A percentile compares a stretch with the other conserved stretches of the same genome.
Evolutionary conservation across 306 rosid species (phyloP).

Genomic region (Lagenaria siceraria): DNA sequence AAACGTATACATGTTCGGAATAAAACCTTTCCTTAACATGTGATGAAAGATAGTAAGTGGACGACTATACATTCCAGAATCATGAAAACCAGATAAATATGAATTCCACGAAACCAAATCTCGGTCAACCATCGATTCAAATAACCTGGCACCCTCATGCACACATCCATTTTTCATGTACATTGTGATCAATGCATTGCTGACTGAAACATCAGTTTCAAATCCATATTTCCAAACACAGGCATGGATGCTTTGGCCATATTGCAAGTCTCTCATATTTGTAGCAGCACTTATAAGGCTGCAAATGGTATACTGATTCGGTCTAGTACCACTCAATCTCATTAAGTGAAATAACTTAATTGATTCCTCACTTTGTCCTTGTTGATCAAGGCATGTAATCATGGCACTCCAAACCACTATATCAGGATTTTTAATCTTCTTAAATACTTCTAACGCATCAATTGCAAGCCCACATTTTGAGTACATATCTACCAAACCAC

Average conservation of each 20-base stretch:
- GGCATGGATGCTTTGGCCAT: conserved; percentile 23
- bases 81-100: conserved; percentile 13
- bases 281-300: conserved; percentile 21
- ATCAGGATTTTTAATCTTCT: conserved; percentile 21
- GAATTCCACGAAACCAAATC: conserved; percentile 31
- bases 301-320: conserved; percentile 15
- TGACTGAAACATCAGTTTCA: conserved; percentile 14
- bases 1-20: conserved; percentile 22
- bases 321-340: conserved; percentile 13
- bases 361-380: conserved; percentile 19
- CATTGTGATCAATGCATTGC: conserved; percentile 23
- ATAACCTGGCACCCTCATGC: conserved; percentile 8
- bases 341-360: conserved; percentile 15
- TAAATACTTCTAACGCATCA: conserved; percentile 24
- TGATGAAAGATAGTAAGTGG: conserved; percentile 6
- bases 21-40: conserved; percentile 14
- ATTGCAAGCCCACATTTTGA: conserved; percentile 19
- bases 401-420: conserved; percentile 30
- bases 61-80: conserved; percentile 3
- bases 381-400: conserved; percentile 29
- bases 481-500: conserved; percentile 27
- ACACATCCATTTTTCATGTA: conserved; percentile 18
- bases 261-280: conserved; percentile 8
- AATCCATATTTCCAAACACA: conserved; percentile 18
- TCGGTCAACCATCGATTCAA: conserved; percentile 17